Conservation (phyloP, 305 asterid species). For the Fraxinus ornus region DNA sequence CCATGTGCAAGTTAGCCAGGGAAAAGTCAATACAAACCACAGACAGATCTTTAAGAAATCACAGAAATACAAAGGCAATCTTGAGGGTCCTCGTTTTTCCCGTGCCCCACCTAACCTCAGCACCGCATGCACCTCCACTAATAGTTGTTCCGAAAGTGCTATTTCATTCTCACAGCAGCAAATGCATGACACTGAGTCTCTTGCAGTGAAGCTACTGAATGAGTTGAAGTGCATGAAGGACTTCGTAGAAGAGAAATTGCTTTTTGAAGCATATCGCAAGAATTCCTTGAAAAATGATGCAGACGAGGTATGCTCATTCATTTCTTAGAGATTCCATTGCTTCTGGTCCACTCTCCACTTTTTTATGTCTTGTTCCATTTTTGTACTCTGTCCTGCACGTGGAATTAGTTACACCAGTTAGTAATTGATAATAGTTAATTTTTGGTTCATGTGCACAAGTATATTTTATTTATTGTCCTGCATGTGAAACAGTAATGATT, state of each 20-base stretch:
- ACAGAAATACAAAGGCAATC: constrained; percentile 51
- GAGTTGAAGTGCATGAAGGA: constrained; percentile 89
- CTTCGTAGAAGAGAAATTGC: constrained; percentile 72
- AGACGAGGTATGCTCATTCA: constrained; percentile 60
- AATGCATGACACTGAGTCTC: constrained; percentile 78
- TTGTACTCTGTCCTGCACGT: neutral
- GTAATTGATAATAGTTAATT: neutral
- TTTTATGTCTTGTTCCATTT: neutral
- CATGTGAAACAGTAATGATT: constrained; percentile 1
- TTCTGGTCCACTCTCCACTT: constrained; percentile 15
- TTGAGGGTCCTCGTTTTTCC: constrained; percentile 58
- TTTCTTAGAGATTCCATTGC: neutral
- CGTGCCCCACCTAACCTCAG: constrained; percentile 61
- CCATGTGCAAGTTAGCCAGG: constrained; percentile 35
- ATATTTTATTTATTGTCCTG: neutral
- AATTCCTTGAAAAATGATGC: constrained; percentile 61
- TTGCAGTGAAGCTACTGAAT: constrained; percentile 61
- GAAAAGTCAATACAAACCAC: constrained; percentile 35
- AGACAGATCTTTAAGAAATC: constrained; percentile 42
- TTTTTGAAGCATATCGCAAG: constrained; percentile 75
- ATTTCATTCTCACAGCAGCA: constrained; percentile 83
- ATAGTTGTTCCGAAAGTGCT: constrained; percentile 74
- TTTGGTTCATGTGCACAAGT: neutral
- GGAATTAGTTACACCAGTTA: constrained; percentile 10
- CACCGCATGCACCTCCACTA: constrained; percentile 63